A percentile compares a stretch with the other conserved stretches of the same genome.
phyloP scores from a whole-genome alignment of 2,329 filamentous ascomycete species.

The Neofusicoccum laricinum region DNA sequence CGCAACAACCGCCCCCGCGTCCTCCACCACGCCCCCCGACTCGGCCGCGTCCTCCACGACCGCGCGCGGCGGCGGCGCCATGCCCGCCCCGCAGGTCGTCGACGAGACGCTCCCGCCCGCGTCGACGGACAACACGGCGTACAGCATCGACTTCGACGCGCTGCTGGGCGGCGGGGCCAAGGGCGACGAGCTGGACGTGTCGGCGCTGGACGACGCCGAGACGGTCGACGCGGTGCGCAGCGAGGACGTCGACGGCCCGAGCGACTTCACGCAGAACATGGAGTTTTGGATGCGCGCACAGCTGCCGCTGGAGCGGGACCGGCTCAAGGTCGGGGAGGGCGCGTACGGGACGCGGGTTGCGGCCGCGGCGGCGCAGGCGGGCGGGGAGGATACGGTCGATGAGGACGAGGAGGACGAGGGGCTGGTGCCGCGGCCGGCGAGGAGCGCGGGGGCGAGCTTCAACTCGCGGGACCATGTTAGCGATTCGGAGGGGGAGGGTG shows the following conservation, averaged over 20 bases:
- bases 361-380: neutral
- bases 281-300: conserved; percentile 42
- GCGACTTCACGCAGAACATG: conserved; percentile 44
- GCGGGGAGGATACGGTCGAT: conserved; percentile 22
- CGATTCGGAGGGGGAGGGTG: neutral
- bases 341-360: neutral
- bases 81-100: neutral
- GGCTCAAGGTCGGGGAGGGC: neutral
- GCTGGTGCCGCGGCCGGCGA: neutral
- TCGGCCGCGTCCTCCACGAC: neutral
- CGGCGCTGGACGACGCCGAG: conserved; percentile 28
- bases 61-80: neutral
- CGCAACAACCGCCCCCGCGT: neutral
- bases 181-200: conserved; percentile 27
- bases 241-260: conserved; percentile 40
- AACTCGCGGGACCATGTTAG: conserved; percentile 1
- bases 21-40: neutral
- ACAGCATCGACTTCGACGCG: conserved; percentile 39
- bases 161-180: conserved; percentile 33
- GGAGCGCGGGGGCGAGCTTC: neutral
- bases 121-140: conserved; percentile 19
- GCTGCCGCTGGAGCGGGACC: conserved; percentile 21
- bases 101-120: neutral
- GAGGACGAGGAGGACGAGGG: conserved; percentile 22
- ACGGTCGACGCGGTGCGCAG: conserved; percentile 36